Evolutionary conservation across 2,329 filamentous ascomycete genomes (phyloP), one percentile per base, ranked within the genome.

Genomic region (Fusarium buxicola): DNA sequence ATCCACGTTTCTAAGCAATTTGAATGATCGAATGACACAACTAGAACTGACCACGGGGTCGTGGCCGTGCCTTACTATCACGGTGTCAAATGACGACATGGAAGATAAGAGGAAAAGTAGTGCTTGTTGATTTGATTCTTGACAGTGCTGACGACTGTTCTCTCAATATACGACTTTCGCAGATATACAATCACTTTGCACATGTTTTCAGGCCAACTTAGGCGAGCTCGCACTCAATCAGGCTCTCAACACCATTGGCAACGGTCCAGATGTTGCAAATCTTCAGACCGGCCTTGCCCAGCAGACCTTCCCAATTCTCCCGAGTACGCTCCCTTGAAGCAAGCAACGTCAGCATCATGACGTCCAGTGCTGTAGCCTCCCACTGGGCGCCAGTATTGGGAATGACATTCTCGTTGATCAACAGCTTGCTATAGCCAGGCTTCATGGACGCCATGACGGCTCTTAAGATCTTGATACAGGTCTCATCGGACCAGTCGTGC

Each of bases 401-500:
- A 6, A 80, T 59, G 2, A 79, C 74, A 25, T 75, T 72, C 34
- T 80, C 77, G 21, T 78, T 75, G 28, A 78, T 69, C 1, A 80
- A 54, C 1, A 78, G 61, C 57, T 74, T 77, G 10, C 73, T 77
- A 45, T 77, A 77, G 0, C 74, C 74, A n/a, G 69, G 72, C 21
- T 65, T 65, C 76, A 81, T 79, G 0, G 75, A 77, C 6, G 58
- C 54, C 15, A 69, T 73, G 60, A 76, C 45, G 9, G 73, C 66
- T 0, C 24, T 18, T 1, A 80, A 65, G 8, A 80, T 72, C 10
- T 69, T 39, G 11, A 66, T 58, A 21, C 71, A 73, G 10, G 73
- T 69, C 6, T 72, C 69, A n/a, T 80, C 75, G 1, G 74, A 70
- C 75, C 76, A 81, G 58, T 81, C 77, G 43, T 82, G 78, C 2